Percentiles rank a stretch among this genome's conserved stretches.
phyloP scores from a whole-genome alignment of 208 protist genomes.

The Wallacemonas rigidus region DNA sequence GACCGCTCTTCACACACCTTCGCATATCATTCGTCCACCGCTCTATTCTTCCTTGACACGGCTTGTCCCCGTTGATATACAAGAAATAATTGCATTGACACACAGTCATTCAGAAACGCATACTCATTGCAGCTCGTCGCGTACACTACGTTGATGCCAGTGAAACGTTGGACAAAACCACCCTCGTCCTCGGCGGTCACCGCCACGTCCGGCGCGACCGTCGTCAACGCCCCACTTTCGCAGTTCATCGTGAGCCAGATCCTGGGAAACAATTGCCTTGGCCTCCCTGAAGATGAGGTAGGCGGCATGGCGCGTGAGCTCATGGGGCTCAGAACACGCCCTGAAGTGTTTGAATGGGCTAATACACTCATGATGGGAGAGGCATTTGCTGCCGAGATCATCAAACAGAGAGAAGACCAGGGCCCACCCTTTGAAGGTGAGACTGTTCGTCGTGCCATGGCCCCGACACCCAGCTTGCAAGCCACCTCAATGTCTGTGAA shows the following conservation, averaged over 20 bases:
- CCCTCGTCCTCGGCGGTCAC: neutral
- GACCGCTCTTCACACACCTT: too few species aligned
- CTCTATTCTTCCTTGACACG: too few species aligned
- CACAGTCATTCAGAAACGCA: too few species aligned
- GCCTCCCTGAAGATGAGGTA: conserved; percentile 71
- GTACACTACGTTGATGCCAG: conserved; percentile 33
- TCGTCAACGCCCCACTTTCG: conserved; percentile 26
- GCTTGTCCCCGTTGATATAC: too few species aligned
- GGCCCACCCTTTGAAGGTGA: conserved; percentile 72
- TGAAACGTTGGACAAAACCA: conserved; percentile 58
- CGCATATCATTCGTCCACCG: too few species aligned
- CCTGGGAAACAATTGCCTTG: conserved; percentile 71
- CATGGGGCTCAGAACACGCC: conserved; percentile 42
- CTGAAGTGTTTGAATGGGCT: conserved; percentile 76
- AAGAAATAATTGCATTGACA: too few species aligned
- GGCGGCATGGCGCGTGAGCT: conserved; percentile 66
- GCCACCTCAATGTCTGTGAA: neutral
- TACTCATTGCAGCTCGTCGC: neutral
- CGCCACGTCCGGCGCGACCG: conserved; percentile 15
- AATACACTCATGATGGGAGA: conserved; percentile 81
- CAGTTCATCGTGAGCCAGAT: conserved; percentile 71
- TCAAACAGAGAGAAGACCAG: conserved; percentile 49
- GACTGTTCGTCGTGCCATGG: neutral
- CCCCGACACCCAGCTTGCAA: neutral
- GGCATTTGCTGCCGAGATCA: conserved; percentile 63